phyloP scores from a whole-genome alignment of 2,329 filamentous ascomycete species.

The Cladosporium oxysporum region DNA sequence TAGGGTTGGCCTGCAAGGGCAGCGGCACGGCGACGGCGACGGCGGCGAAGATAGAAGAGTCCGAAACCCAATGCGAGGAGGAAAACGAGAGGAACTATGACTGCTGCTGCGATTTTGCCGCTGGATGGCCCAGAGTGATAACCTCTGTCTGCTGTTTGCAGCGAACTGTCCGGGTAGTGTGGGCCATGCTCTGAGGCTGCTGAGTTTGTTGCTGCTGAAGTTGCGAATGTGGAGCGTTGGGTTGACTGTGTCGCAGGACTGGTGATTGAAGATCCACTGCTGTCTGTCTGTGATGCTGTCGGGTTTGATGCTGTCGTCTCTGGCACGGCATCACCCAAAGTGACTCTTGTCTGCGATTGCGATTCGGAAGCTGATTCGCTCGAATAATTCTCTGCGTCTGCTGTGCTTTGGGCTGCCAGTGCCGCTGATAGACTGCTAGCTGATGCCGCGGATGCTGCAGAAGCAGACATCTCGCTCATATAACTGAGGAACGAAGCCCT shows the following conservation, averaged over 20 bases:
- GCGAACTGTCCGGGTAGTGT: neutral
- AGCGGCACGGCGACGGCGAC: neutral
- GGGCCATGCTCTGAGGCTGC: neutral
- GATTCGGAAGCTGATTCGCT: neutral
- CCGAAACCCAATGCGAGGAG: conserved; percentile 10
- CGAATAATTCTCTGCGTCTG: neutral
- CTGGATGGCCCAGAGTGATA: conserved; percentile 4
- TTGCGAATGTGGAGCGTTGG: neutral
- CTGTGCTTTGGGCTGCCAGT: neutral
- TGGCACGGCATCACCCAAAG: neutral
- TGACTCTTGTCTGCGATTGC: conserved; percentile 3
- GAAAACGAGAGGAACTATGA: conserved; percentile 12
- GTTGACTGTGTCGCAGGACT: neutral
- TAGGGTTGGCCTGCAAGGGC: neutral
- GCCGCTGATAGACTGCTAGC: conserved; percentile 11
- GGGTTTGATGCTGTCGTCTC: neutral
- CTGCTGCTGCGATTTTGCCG: conserved; percentile 12
- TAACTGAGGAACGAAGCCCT: neutral
- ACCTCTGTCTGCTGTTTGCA: neutral
- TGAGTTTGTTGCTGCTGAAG: neutral
- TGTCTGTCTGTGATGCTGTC: neutral
- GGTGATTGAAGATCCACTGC: conserved; percentile 1
- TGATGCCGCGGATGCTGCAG: neutral
- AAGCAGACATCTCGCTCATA: neutral
- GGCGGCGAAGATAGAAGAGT: conserved; percentile 13